Evolutionary conservation across 441 rosid species (phyloP), one percentile per base, ranked within the genome.

Genomic region (Rhodomyrtus psidioides): DNA sequence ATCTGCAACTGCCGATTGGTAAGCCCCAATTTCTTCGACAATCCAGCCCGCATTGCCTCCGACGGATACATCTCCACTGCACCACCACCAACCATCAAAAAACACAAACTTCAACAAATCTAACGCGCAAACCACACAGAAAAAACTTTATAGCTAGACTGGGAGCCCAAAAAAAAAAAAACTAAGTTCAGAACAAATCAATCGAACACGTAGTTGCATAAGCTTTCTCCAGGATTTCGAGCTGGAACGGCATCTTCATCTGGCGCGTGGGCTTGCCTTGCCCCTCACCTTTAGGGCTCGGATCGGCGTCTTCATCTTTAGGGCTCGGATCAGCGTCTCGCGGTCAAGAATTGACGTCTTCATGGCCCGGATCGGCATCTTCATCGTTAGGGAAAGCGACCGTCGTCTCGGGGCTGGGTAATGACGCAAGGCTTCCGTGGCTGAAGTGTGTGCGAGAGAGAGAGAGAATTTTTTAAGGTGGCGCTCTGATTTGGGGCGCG

Each of bases 161-260:
- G 27, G 34, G 60, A 56, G 46, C 19, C 9, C 17, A 15, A 55
- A 53, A 9, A 42, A 54, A 23, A n/a, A n/a, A n/a, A n/a, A n/a
- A n/a, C n/a, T n/a, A n/a, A n/a, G n/a, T n/a, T 82, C 83, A 39
- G 26, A 55, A 28, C 46, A 53, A 54, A 81, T 15, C 44, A 70
- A 39, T 39, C 79, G 17, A 65, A 60, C 81, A 88, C 92, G 76
- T 82, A 97, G 99, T 88, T 84, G 98, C 91, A 92, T 93, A 97
- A 83, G 98, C 97, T 86, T 92, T 95, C 93, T 97, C 99, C 1
- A 97, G 92, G 84, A 93, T 91, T 87, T 96, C 96, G 30, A 97
- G 98, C 90, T 97, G 99, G 85, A 88, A 94, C 15, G 99, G 99
- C 84, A 98, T 97, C 89, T 97, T 97, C 99, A 97, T 97, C 96